Base-by-base conservation (phyloP, 768 basidiomycete genomes). In the Podaxis mareebaensis region DNA sequence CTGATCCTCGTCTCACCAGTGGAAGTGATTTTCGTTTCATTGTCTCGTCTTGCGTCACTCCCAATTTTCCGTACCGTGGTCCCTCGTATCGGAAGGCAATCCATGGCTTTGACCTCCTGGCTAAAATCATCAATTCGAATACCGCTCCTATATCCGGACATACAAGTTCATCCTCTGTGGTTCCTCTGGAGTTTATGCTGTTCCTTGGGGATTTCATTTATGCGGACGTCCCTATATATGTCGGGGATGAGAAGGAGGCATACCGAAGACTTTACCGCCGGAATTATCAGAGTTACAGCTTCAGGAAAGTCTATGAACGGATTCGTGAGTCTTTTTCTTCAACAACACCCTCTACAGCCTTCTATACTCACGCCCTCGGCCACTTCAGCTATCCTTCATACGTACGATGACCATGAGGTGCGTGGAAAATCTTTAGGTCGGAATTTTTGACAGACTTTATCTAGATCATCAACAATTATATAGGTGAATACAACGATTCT, bases 121-220 rank as follows among this genome's bases (percentile, higher is more conserved):
- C 85, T 3, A 76, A 84, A 56, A 85, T 84, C 66, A 74, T 89
- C 42, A 78, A 76, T 67, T 73, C 79, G 10, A n/a, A 56, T 39
- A 62, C 33, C 30, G 20, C 42, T 33, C 38, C 53, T 61, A 62
- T 42, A 17, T 42, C 51, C 2, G 30, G 28, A 17, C 26, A 52
- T 42, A 20, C 22, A 33, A 24, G 39, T 28, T 10, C 17, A 12
- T 17, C n/a, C 44, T 42, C 26, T 20, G 13, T 22, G 56, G 40
- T 57, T 22, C 76, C 76, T 3, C 74, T 81, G 4, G 85, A 86
- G 58, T 92, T 91, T 67, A 73, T 91, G 73, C 69, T 91, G 5
- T 85, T 91, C 71, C 74, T 92, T 54, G 90, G 90, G 4, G 90
- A 92, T 69, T 89, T 88, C 65, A 87, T 93, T 65, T 91, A 92